Evolutionary conservation across 495 filamentous ascomycete species (phyloP).

Genomic region (Hypoxylon trugodes): DNA sequence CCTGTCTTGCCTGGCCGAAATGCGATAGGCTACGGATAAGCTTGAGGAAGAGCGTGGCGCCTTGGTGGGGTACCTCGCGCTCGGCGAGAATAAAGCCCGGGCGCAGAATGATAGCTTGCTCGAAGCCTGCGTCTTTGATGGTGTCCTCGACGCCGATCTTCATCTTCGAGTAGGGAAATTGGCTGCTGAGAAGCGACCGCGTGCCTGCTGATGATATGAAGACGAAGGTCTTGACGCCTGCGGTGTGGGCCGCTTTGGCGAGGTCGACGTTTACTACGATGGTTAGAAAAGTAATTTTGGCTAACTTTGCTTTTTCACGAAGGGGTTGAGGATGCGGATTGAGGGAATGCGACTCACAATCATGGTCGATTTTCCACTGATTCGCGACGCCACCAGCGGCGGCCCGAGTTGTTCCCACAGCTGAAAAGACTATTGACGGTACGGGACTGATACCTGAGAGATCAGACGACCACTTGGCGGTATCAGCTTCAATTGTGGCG

Average conservation of each 20-base stretch:
- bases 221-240: slow-evolving; percentile 71
- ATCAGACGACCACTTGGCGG: slow-evolving; percentile 62
- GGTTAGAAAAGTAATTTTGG: background rate
- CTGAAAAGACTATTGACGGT: slow-evolving; percentile 69
- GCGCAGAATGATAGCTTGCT: slow-evolving; percentile 74
- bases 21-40: slow-evolving; percentile 64
- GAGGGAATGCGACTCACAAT: slow-evolving; percentile 44
- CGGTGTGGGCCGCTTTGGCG: slow-evolving; percentile 69
- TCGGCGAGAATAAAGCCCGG: slow-evolving; percentile 80
- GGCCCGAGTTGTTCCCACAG: slow-evolving; percentile 71
- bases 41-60: slow-evolving; percentile 56
- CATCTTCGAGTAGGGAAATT: slow-evolving; percentile 71
- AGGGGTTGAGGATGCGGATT: too few relatives aligned
- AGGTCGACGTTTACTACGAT: slow-evolving; percentile 73
- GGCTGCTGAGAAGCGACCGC: slow-evolving; percentile 41
- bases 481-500: slow-evolving; percentile 56
- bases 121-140: slow-evolving; percentile 74
- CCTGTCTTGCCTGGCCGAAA: slow-evolving; percentile 57
- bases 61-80: slow-evolving; percentile 64
- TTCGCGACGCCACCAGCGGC: slow-evolving; percentile 73
- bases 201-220: slow-evolving; percentile 68
- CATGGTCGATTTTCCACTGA: slow-evolving; percentile 80
- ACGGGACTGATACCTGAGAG: slow-evolving; percentile 63
- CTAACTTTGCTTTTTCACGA: background rate
- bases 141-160: slow-evolving; percentile 83